Percentiles rank a stretch among this genome's conserved stretches.
phyloP scores from a whole-genome alignment of 2,329 filamentous ascomycete genomes.

The Venturia nashicola region DNA sequence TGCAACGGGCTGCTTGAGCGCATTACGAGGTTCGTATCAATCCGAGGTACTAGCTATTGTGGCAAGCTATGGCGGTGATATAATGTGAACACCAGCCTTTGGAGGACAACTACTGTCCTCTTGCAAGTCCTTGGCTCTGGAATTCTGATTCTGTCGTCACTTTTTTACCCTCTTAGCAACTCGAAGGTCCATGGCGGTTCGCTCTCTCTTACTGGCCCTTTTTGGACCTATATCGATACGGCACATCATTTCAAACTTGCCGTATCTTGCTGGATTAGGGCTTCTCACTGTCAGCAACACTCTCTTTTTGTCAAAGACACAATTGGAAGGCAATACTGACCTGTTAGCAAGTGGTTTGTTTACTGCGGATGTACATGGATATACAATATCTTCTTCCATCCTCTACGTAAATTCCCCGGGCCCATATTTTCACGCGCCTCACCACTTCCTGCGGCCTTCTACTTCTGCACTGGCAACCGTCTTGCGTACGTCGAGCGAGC shows the following conservation, averaged over 20 bases:
- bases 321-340: neutral
- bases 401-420: constrained; percentile 8
- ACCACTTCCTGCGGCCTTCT: neutral
- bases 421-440: constrained; percentile 1
- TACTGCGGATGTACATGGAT: neutral
- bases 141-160: too few species aligned
- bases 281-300: neutral
- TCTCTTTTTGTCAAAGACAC: neutral
- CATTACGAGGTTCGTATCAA: too few species aligned
- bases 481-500: neutral
- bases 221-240: too few species aligned
- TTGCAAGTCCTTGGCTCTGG: too few species aligned
- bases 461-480: neutral
- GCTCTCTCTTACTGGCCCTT: neutral
- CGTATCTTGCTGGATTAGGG: neutral
- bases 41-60: too few species aligned
- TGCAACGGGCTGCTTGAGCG: too few species aligned
- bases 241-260: neutral
- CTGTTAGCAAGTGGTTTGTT: neutral
- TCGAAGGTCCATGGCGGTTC: neutral
- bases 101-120: too few species aligned
- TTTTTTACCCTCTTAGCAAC: too few species aligned
- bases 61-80: too few species aligned
- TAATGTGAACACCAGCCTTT: too few species aligned
- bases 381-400: constrained; percentile 11